A percentile compares a stretch with the other conserved stretches of the same genome.
Conservation (phyloP, 1,139 yeast species). For the Suhomyces maxii region DNA sequence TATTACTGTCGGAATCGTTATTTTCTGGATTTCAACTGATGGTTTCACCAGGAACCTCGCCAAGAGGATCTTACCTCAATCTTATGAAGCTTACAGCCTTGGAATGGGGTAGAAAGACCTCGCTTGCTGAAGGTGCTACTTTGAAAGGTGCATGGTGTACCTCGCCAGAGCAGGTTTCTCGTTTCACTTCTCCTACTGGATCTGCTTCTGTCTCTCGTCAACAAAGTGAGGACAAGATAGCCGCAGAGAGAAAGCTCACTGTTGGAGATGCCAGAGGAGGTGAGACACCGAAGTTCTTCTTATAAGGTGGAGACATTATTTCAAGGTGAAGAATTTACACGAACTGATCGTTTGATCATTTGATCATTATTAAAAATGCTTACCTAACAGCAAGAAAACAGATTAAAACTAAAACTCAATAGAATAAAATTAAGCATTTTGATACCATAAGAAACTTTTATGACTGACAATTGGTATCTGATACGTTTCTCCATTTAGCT, state of each 20-base stretch:
- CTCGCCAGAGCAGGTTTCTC: slow-evolving; percentile 32
- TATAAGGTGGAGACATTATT: no score
- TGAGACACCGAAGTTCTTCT: slow-evolving; percentile 5
- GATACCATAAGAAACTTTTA: no score
- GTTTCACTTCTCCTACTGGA: slow-evolving; percentile 26
- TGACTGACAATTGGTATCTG: no score
- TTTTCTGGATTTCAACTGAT: neutral
- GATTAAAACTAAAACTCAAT: no score
- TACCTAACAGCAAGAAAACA: no score
- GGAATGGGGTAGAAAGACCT: slow-evolving; percentile 16
- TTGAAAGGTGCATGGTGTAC: slow-evolving; percentile 32
- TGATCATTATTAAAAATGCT: no score
- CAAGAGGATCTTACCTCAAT: slow-evolving; percentile 3
- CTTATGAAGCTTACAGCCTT: slow-evolving; percentile 5
- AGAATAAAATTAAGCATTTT: no score
- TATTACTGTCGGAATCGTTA: slow-evolving; percentile 6
- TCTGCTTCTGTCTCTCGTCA: slow-evolving; percentile 17
- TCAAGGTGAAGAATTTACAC: no score
- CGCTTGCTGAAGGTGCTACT: slow-evolving; percentile 20
- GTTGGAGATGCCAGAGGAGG: slow-evolving; percentile 1
- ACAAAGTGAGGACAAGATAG: slow-evolving; percentile 10
- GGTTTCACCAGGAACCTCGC: slow-evolving; percentile 2
- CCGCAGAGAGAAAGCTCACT: neutral
- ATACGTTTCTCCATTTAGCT: no score
- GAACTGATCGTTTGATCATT: no score